phyloP scores from a whole-genome alignment of 1,284 basidiomycete species.

The Naganishia cerealis region DNA sequence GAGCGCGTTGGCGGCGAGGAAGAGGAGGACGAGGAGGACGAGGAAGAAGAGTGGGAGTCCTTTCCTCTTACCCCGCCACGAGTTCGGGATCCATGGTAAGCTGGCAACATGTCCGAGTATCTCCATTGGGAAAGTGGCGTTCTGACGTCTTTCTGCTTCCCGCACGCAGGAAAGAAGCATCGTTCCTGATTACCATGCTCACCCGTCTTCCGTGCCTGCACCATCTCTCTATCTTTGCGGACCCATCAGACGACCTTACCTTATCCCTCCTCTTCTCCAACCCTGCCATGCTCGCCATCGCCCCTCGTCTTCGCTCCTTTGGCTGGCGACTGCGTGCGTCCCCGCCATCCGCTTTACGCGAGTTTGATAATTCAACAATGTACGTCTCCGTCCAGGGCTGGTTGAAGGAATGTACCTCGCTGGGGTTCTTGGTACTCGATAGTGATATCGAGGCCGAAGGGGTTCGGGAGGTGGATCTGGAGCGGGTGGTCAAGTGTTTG shows the following conservation, averaged over 20 bases:
- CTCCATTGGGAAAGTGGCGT: background rate
- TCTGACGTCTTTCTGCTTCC: background rate
- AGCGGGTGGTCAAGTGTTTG: conserved; percentile 41
- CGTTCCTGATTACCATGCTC: conserved; percentile 41
- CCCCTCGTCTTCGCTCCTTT: conserved; percentile 43
- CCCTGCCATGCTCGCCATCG: conserved; percentile 36
- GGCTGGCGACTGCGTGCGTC: conserved; percentile 49
- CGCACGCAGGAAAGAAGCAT: conserved; percentile 43
- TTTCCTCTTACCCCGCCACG: conserved; percentile 28
- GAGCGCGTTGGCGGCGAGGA: background rate
- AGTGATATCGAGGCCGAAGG: conserved; percentile 43
- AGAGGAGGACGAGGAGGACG: conserved; percentile 1
- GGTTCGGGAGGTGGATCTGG: conserved; percentile 42
- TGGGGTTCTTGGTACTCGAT: conserved; percentile 49
- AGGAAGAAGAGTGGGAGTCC: conserved; percentile 21
- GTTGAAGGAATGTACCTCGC: conserved; percentile 42
- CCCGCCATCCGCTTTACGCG: conserved; percentile 40
- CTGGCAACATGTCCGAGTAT: no score
- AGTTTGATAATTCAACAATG: conserved; percentile 43
- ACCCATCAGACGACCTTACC: conserved; percentile 50
- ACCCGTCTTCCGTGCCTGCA: conserved; percentile 43
- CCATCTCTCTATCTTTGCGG: conserved; percentile 50
- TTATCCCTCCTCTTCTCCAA: conserved; percentile 45
- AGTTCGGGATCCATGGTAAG: conserved; percentile 24
- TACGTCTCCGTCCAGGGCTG: conserved; percentile 47